Conservation (phyloP, 2,329 filamentous ascomycete species). For the Diplodia mutila region DNA sequence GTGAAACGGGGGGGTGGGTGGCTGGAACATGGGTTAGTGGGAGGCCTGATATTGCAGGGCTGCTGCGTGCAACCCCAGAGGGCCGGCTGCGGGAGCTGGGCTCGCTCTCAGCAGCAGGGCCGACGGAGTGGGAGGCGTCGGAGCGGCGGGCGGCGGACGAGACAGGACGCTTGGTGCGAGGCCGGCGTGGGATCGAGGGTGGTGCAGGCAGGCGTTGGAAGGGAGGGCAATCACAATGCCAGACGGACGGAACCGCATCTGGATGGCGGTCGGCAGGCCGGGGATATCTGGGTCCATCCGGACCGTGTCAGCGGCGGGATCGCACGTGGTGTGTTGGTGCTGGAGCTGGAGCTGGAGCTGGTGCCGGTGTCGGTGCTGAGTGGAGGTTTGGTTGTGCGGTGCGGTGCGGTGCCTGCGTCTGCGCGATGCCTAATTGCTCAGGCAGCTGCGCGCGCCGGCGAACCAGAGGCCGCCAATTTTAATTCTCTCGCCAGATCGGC, state of each 20-base stretch:
- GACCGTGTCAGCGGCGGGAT: neutral
- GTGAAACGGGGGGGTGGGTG: constrained; percentile 25
- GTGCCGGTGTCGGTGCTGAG: neutral
- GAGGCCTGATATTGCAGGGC: constrained; percentile 26
- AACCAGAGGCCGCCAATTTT: constrained; percentile 4
- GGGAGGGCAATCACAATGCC: neutral
- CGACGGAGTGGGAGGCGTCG: constrained; percentile 13
- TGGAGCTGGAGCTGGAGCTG: neutral
- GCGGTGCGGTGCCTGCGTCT: neutral
- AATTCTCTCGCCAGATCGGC: neutral
- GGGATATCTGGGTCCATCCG: neutral
- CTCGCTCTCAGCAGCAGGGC: constrained; percentile 10
- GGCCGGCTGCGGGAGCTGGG: neutral
- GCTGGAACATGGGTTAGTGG: constrained; percentile 26
- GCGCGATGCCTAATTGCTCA: constrained; percentile 5
- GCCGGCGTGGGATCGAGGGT: neutral
- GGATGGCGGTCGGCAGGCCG: constrained; percentile 4
- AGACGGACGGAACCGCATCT: neutral
- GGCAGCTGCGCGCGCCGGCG: neutral
- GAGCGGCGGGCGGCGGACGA: constrained; percentile 8
- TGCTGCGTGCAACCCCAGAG: constrained; percentile 25
- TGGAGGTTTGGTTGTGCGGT: neutral
- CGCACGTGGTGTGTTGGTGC: neutral
- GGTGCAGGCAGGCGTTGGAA: neutral
- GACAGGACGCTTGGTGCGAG: constrained; percentile 9